Percentiles rank a stretch among this genome's conserved stretches.
Evolutionary conservation across 768 basidiomycete species (phyloP).

Genomic region (Lyophyllum decastes): DNA sequence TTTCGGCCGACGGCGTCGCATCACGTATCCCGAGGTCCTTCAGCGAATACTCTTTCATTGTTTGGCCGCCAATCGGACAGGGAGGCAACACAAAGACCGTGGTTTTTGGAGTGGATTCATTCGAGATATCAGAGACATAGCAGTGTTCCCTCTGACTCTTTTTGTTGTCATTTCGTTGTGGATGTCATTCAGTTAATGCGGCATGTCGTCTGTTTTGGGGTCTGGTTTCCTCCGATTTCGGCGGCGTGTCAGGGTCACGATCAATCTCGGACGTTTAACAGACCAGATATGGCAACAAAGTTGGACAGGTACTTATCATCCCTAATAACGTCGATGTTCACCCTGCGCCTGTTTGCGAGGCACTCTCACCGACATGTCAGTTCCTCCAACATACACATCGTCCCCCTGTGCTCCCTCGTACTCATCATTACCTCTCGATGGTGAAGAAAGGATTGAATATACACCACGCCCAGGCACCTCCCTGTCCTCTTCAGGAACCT

Average conservation of each 20-base stretch:
- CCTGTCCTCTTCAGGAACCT: slow-evolving; percentile 21
- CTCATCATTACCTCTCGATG: slow-evolving; percentile 29
- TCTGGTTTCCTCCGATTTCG: not conserved
- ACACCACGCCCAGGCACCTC: slow-evolving; percentile 32
- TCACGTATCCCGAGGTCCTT: not conserved
- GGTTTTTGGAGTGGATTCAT: slow-evolving; percentile 31
- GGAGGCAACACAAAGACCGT: not conserved
- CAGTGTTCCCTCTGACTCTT: slow-evolving; percentile 40
- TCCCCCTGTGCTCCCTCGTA: slow-evolving; percentile 28
- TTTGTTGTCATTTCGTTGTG: slow-evolving; percentile 42
- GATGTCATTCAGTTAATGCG: slow-evolving; percentile 23
- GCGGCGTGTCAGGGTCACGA: not conserved
- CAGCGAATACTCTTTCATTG: not conserved
- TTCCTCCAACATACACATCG: slow-evolving; percentile 8
- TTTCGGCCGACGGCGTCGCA: slow-evolving; percentile 6
- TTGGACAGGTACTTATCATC: not conserved
- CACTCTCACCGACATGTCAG: slow-evolving; percentile 4
- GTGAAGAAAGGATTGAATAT: slow-evolving; percentile 38
- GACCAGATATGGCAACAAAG: not conserved
- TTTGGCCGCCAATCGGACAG: not conserved
- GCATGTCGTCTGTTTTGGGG: slow-evolving; percentile 1
- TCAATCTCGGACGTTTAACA: not conserved
- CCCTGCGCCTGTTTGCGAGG: not conserved
- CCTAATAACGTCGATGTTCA: not conserved
- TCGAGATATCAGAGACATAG: slow-evolving; percentile 42